phyloP scores from a whole-genome alignment of 331 rosid species.

The Pyracantha coccinea region DNA sequence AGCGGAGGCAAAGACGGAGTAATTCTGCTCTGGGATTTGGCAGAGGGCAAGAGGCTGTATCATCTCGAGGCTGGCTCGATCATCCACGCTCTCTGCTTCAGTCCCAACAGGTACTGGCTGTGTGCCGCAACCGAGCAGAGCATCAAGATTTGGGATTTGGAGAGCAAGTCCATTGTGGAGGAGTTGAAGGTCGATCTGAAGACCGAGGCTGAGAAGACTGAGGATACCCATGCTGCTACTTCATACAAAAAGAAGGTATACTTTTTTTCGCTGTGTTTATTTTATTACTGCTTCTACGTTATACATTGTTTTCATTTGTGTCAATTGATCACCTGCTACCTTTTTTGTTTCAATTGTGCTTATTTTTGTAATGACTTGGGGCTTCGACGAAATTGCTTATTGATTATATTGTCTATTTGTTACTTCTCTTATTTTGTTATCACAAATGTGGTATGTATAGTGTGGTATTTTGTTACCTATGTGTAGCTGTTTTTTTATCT shows the following conservation, averaged over 20 bases:
- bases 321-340: neutral
- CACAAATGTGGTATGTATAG: no score
- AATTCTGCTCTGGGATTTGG: constrained; percentile 87
- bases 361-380: no score
- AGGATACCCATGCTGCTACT: constrained; percentile 35
- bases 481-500: no score
- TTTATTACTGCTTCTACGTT: neutral
- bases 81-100: constrained; percentile 81
- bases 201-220: constrained; percentile 69
- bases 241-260: constrained; percentile 70
- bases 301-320: neutral
- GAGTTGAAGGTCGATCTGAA: constrained; percentile 88
- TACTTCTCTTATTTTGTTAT: no score
- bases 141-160: constrained; percentile 99
- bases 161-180: constrained; percentile 90
- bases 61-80: constrained; percentile 81
- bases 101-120: constrained; percentile 97
- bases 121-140: constrained; percentile 93
- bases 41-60: constrained; percentile 86
- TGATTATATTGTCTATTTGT: no score
- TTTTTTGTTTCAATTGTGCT: neutral
- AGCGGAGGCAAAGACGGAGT: constrained; percentile 95
- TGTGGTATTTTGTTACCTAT: no score
- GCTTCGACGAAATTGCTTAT: no score
- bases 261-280: neutral